Conservation (phyloP, 1,284 basidiomycete genomes). For the Leccinum solheimii region DNA sequence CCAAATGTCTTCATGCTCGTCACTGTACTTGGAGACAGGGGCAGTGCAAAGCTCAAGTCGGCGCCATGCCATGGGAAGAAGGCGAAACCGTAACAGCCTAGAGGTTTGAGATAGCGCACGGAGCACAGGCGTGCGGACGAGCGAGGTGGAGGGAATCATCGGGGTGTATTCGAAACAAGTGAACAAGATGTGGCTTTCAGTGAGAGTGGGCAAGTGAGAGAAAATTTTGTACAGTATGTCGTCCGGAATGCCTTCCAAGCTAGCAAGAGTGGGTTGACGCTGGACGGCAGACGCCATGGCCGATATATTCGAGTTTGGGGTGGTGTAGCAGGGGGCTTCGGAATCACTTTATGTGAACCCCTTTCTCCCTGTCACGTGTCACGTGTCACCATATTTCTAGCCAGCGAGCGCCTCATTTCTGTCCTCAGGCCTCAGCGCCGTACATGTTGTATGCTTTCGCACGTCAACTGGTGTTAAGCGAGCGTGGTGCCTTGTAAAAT, state of each 20-base stretch:
- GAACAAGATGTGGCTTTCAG: neutral
- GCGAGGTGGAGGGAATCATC: neutral
- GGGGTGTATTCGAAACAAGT: neutral
- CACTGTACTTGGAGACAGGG: neutral
- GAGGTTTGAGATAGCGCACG: slow-evolving; percentile 10
- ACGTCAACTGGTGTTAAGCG: neutral
- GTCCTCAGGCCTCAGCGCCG: too few species aligned
- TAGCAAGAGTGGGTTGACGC: neutral
- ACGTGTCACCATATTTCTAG: too few species aligned
- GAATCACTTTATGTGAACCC: too few species aligned
- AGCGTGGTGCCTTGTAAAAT: neutral
- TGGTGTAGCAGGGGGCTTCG: too few species aligned
- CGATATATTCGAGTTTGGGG: too few species aligned
- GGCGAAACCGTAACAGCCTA: slow-evolving; percentile 12
- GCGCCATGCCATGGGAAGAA: slow-evolving; percentile 19
- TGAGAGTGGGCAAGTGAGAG: slow-evolving; percentile 6
- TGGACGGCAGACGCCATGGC: neutral
- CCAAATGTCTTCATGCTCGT: neutral
- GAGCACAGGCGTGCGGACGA: slow-evolving; percentile 8
- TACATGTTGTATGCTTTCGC: neutral
- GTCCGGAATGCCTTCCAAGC: slow-evolving; percentile 13
- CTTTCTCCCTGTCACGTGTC: neutral
- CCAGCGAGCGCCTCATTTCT: too few species aligned
- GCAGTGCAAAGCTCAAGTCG: slow-evolving; percentile 12
- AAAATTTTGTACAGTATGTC: slow-evolving; percentile 15